Conservation (phyloP, 176 grass and related monocot species). For the Urochloa ruziziensis region DNA sequence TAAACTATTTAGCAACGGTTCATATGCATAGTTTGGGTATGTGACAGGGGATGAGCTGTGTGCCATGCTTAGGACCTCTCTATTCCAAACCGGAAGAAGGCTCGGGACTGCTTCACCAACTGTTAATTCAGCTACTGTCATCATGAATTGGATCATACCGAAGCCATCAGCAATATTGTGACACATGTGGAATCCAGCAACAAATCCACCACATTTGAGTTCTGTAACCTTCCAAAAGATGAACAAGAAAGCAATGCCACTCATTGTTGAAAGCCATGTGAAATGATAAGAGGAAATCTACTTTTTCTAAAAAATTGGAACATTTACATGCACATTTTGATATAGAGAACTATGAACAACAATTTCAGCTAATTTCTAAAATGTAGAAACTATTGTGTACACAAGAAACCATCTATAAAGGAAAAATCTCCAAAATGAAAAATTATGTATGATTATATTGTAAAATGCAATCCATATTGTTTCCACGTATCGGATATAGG, state of each 20-base stretch:
- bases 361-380: too few species aligned
- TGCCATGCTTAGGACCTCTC: conserved; percentile 26
- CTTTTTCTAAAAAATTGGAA: too few species aligned
- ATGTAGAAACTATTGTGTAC: too few species aligned
- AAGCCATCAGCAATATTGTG: conserved; percentile 46
- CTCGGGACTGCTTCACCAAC: conserved; percentile 20
- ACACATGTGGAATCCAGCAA: conserved; percentile 36
- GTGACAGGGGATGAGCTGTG: background rate
- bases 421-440: too few species aligned
- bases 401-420: too few species aligned
- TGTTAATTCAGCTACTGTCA: conserved; percentile 28
- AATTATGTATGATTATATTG: too few species aligned
- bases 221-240: conserved; percentile 34
- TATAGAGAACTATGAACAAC: too few species aligned
- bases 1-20: background rate
- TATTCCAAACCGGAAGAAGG: conserved; percentile 35
- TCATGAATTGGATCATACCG: conserved; percentile 39
- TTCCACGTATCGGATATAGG: too few species aligned
- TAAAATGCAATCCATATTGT: too few species aligned
- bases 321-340: too few species aligned
- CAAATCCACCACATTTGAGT: conserved; percentile 45
- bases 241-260: background rate
- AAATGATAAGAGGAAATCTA: too few species aligned
- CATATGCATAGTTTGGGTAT: background rate
- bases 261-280: background rate